Evolutionary conservation across 225 moss, liverwort and hornwort species (phyloP).

Genomic region (Polytrichum commune): DNA sequence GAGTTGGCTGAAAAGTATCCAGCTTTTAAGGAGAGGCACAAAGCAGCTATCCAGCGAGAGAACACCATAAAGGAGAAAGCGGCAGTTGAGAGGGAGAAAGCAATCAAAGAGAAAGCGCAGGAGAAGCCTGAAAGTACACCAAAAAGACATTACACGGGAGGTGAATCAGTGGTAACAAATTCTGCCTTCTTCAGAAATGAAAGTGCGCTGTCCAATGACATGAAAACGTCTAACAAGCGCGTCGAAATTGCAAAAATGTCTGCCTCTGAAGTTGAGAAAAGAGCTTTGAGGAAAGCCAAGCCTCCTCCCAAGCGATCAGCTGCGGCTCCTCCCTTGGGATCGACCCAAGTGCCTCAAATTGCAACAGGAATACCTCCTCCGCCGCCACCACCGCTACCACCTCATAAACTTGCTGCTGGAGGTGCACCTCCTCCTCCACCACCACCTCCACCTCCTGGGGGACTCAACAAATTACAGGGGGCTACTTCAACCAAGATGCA

Average conservation of each 20-base stretch:
- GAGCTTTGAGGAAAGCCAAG: constrained; percentile 69
- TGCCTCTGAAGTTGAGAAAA: constrained; percentile 53
- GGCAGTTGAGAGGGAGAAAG: constrained; percentile 23
- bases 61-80: constrained; percentile 50
- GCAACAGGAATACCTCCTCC: constrained; percentile 24
- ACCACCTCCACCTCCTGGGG: constrained; percentile 37
- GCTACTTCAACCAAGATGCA: constrained; percentile 43
- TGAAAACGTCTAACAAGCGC: constrained; percentile 37
- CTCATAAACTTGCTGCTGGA: constrained; percentile 17
- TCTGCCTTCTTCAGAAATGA: constrained; percentile 4
- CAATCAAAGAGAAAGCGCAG: constrained; percentile 5
- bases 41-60: constrained; percentile 51
- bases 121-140: neutral
- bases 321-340: constrained; percentile 11
- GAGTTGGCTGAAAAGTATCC: constrained; percentile 56
- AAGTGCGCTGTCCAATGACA: constrained; percentile 21
- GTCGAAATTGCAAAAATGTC: constrained; percentile 41
- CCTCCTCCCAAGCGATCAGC: constrained; percentile 69
- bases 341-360: constrained; percentile 13
- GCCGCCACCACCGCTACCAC: constrained; percentile 34
- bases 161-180: neutral
- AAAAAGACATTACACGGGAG: constrained; percentile 4
- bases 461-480: neutral
- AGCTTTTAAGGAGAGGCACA: constrained; percentile 68
- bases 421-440: constrained; percentile 52